Evolutionary conservation across 1,284 basidiomycete species (phyloP).

Genomic region (Rhodotorula sp.): DNA sequence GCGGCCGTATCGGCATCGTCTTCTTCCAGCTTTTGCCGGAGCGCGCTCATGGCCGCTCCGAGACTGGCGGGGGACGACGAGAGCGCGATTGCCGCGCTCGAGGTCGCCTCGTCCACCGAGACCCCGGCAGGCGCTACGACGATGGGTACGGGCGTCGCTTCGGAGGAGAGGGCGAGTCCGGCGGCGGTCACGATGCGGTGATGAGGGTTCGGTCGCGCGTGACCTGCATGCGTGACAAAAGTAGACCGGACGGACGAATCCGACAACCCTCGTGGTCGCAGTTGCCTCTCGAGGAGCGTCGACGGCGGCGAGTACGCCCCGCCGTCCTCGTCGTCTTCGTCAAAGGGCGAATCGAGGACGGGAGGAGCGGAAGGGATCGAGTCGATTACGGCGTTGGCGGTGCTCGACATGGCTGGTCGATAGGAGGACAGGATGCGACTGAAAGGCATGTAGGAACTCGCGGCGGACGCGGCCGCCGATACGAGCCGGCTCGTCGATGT

Average conservation of each 20-base stretch:
- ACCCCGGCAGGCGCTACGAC: not conserved
- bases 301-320: constrained; percentile 45
- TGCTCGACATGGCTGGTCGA: constrained; percentile 56
- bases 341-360: constrained; percentile 9
- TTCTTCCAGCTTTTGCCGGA: constrained; percentile 6
- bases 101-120: not conserved
- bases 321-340: not conserved
- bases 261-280: constrained; percentile 74
- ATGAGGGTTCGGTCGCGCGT: constrained; percentile 30
- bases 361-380: constrained; percentile 50
- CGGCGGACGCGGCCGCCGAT: constrained; percentile 10
- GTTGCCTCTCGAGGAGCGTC: constrained; percentile 60
- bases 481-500: constrained; percentile 7
- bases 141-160: constrained; percentile 3
- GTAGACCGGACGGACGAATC: constrained; percentile 87
- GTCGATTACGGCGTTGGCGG: constrained; percentile 76
- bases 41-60: constrained; percentile 8
- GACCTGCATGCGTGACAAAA: constrained; percentile 55
- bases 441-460: constrained; percentile 30
- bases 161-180: constrained; percentile 31
- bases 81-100: not conserved
- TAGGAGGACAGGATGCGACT: constrained; percentile 35
- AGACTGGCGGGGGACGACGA: constrained; percentile 2
- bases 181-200: constrained; percentile 35
- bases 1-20: not conserved